Percentiles rank a stretch among this genome's conserved stretches.
These are phyloP conservation scores for Dalbergia oliveri DNA, from an alignment of 306 rosid species.

Conservation along the genomic window DNA sequence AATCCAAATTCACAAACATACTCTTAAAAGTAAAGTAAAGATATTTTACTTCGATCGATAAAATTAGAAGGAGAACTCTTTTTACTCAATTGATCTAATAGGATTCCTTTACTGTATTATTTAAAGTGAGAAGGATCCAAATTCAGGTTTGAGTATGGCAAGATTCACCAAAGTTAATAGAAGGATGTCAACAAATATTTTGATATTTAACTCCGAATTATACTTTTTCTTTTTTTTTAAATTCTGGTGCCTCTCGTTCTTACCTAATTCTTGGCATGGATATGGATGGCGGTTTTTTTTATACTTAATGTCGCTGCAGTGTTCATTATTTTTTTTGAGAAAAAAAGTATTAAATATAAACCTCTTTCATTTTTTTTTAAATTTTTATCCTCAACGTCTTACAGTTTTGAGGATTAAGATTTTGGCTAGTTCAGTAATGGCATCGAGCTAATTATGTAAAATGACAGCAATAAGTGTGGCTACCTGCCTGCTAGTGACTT, in stretches of 20 bases:
- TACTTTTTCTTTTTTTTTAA: neutral
- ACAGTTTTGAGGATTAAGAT: too few relatives aligned
- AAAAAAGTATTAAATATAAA: neutral
- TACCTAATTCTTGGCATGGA: neutral
- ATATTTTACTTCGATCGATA: too few relatives aligned
- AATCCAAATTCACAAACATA: too few relatives aligned
- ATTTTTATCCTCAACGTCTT: too few relatives aligned
- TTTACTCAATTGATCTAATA: too few relatives aligned
- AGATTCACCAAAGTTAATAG: neutral
- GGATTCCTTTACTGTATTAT: too few relatives aligned
- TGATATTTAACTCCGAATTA: neutral
- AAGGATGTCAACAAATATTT: conserved; percentile 10
- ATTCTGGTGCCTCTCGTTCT: neutral
- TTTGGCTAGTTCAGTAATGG: neutral
- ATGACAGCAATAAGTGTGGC: neutral
- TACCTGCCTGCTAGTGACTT: neutral
- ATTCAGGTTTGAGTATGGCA: too few relatives aligned
- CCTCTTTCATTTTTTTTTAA: neutral
- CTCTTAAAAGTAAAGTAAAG: too few relatives aligned
- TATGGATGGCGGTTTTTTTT: too few relatives aligned
- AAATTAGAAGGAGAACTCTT: too few relatives aligned
- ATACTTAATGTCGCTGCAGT: neutral
- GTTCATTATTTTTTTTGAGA: neutral
- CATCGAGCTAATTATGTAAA: neutral
- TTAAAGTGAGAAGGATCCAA: too few relatives aligned